Evolutionary conservation across 2,329 filamentous ascomycete genomes (phyloP), one percentile per base, ranked within the genome.

Genomic region (Fusarium sp.): DNA sequence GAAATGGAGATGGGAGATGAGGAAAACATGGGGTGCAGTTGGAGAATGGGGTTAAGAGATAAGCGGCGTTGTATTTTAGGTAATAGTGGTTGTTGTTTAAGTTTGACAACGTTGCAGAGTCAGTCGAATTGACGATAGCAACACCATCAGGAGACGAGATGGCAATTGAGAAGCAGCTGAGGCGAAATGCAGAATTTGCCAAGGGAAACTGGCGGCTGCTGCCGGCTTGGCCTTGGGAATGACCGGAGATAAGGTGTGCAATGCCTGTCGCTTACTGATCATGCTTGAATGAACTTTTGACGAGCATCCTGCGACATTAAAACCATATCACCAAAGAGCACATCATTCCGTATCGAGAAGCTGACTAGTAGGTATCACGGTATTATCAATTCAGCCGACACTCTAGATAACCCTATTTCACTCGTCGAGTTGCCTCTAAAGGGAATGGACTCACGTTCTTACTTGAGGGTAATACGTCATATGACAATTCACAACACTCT

Each of bases 181-280:
- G 64, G 46, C 48, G 15, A 62, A 33, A 37, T 42, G 50, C 58
- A 35, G 7, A 14, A 41, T 42, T 49, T 37, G 52, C 64, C 50
- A 69, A 69, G 64, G 33, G 26, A 23, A 60, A 40, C 27, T 40
- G 26, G n/a, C 58, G 64, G 59, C 41, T 49, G 48, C 55, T 54
- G 33, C 64, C 64, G 64, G 64, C 64, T 67, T 67, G 64, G 64
- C 64, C 33, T 18, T 37, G 63, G 64, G 17, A 69, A 64, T 69
- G 64, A 15, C 46, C 52, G 66, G 64, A 53, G 67, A 70, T 70
- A 70, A 67, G n/a, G 11, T 26, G 32, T 30, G 20, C 13, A n/a
- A 26, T 20, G 20, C 13, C 13, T 41, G 30, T 41, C 50, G 37
- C 41, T 49, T 33, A 61, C 20, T 32, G 37, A 38, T 48, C 10